Evolutionary conservation across 768 basidiomycete genomes (phyloP), one percentile per base, ranked within the genome.

Genomic region (Leucocoprinus birnbaumii): DNA sequence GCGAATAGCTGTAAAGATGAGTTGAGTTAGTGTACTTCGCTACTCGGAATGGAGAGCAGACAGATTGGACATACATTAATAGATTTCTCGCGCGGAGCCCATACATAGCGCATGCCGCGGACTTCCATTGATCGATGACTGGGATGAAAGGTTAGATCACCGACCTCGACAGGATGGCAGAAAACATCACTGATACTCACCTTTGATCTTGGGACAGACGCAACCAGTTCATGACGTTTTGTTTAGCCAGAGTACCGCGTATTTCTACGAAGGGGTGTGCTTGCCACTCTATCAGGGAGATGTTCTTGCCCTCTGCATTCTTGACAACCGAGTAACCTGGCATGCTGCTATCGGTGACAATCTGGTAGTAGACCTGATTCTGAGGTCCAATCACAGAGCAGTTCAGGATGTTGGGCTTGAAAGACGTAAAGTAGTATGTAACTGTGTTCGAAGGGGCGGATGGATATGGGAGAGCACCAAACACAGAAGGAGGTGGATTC

Each of bases 401-500:
- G 62, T 86, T 82, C 51, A 85, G 70, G 7, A 86, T 68, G 35
- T 73, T 74, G 3, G 80, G 76, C 55, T 70, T 77, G 63, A 81
- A 73, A 11, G 73, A 67, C 10, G 77, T 76, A 71, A 87, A 80
- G 46, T 73, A 71, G 65, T 80, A 80, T 4, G 69, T 63, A 63
- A 68, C 59, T 24, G 72, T 57, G 26, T 70, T 66, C 5, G 70
- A 62, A 21, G 70, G 56, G 26, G 71, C 54, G 21, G 68, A 51
- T 0, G 80, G 76, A 60, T 81, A 84, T 25, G 85, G 85, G 18
- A 87, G 79, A 0, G 84, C 84, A 4, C 85, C 85, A 61, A 80
- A 83, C 55, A 86, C 67, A 45, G 85, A 86, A 45, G 84, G 80
- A 3, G 73, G 62, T 9, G 70, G 62, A 22, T 34, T 31, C 19